Evolutionary conservation across 495 filamentous ascomycete species (phyloP).

Genomic region (Annulohypoxylon stygium): DNA sequence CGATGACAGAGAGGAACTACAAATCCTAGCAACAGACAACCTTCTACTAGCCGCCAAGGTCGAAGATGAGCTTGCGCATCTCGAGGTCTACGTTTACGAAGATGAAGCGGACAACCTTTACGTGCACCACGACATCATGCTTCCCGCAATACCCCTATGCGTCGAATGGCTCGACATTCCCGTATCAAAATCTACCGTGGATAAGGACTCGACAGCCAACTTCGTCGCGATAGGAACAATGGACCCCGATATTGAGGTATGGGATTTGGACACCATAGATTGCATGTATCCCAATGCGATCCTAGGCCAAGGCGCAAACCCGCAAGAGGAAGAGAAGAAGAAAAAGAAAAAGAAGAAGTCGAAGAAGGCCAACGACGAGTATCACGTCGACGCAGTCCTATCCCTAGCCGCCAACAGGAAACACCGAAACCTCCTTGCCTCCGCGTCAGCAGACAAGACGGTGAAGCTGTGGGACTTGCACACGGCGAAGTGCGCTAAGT

Average conservation of each 20-base stretch:
- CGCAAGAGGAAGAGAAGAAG: conserved; percentile 60
- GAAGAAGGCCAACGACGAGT: conserved; percentile 87
- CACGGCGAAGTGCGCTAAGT: conserved; percentile 91
- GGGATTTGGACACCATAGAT: conserved; percentile 95
- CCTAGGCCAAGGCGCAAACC: conserved; percentile 81
- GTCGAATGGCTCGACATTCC: conserved; percentile 95
- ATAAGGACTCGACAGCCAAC: conserved; percentile 75
- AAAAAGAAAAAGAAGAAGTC: conserved; percentile 86
- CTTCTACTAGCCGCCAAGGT: conserved; percentile 90
- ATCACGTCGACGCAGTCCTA: conserved; percentile 94
- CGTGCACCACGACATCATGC: conserved; percentile 99
- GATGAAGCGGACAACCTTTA: conserved; percentile 95
- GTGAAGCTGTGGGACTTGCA: conserved; percentile 98
- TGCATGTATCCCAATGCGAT: conserved; percentile 98
- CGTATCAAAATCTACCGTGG: conserved; percentile 74
- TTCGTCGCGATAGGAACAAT: conserved; percentile 96
- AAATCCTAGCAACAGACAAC: conserved; percentile 93
- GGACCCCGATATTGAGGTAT: conserved; percentile 98
- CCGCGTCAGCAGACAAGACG: conserved; percentile 94
- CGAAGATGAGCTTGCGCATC: conserved; percentile 95
- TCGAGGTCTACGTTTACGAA: conserved; percentile 98
- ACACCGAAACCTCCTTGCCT: conserved; percentile 95
- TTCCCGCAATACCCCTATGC: conserved; percentile 94
- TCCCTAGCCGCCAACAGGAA: conserved; percentile 91
- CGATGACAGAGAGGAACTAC: conserved; percentile 93